Conservation (phyloP, 1,284 basidiomycete species). For the Ustilago nuda region DNA sequence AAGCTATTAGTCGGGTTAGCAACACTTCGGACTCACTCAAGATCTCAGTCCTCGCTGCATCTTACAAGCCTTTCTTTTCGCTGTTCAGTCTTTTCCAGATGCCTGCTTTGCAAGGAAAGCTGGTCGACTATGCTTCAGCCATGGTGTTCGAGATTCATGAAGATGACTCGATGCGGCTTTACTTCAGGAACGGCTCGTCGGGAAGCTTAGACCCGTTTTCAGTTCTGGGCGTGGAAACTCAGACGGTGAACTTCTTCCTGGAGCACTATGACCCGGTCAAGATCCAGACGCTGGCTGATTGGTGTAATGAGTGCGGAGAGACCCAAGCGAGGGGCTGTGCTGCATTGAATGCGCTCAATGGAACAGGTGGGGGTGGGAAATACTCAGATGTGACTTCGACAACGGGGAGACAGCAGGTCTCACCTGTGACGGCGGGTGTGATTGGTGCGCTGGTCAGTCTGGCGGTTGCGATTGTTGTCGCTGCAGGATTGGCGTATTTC, state of each 20-base stretch:
- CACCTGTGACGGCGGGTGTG: slow-evolving; percentile 60
- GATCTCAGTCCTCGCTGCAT: slow-evolving; percentile 78
- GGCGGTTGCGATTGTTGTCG: slow-evolving; percentile 44
- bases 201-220: slow-evolving; percentile 58
- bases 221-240: slow-evolving; percentile 69
- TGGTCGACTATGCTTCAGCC: slow-evolving; percentile 82
- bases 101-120: slow-evolving; percentile 32
- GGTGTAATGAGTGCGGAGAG: slow-evolving; percentile 70
- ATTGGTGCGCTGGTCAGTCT: slow-evolving; percentile 61
- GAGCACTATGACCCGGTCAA: slow-evolving; percentile 75
- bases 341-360: slow-evolving; percentile 56
- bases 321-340: slow-evolving; percentile 56
- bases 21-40: slow-evolving; percentile 82
- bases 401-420: slow-evolving; percentile 56
- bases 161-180: slow-evolving; percentile 75
- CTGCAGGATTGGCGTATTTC: slow-evolving; percentile 20
- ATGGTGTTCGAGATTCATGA: slow-evolving; percentile 78
- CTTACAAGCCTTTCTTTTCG: slow-evolving; percentile 89
- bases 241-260: slow-evolving; percentile 81
- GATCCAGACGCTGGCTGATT: slow-evolving; percentile 69
- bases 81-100: slow-evolving; percentile 77
- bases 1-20: slow-evolving; percentile 78
- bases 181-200: slow-evolving; percentile 83
- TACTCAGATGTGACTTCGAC: slow-evolving; percentile 55
- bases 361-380: slow-evolving; percentile 54